Conservation (phyloP, 2,329 filamentous ascomycete species). For the Plenodomus tracheiphilus region DNA sequence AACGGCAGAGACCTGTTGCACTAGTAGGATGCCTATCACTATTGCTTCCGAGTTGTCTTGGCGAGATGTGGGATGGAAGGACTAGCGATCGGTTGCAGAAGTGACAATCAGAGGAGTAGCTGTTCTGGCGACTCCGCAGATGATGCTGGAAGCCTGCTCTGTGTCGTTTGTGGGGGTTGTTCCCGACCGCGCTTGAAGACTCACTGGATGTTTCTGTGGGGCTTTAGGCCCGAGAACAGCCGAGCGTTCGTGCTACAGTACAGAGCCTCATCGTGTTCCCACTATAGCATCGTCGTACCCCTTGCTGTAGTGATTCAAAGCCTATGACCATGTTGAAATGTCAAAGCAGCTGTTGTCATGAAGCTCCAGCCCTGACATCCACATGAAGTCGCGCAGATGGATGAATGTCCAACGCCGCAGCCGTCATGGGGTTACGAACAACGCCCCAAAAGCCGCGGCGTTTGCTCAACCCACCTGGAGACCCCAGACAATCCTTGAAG, state of each 20-base stretch:
- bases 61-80: neutral
- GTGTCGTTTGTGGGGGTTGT: neutral
- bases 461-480: constrained; percentile 7
- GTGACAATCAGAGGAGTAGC: neutral
- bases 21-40: constrained; percentile 8
- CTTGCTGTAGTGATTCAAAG: neutral
- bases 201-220: constrained; percentile 22
- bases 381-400: neutral
- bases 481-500: constrained; percentile 11
- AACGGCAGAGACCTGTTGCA: constrained; percentile 7
- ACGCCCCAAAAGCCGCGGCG: constrained; percentile 9
- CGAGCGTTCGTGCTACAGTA: constrained; percentile 1
- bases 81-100: neutral
- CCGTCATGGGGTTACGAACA: neutral
- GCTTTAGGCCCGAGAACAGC: constrained; percentile 14
- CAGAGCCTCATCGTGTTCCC: neutral
- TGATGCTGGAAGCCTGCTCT: neutral
- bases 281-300: neutral
- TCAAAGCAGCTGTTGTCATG: no score
- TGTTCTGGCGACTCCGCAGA: neutral
- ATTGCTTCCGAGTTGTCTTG: neutral
- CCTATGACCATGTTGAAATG: no score
- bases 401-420: neutral
- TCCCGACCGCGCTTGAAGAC: constrained; percentile 1
- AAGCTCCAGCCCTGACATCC: no score